phyloP scores from a whole-genome alignment of 139 green algal species.

The Axilococcus clingmanii region DNA sequence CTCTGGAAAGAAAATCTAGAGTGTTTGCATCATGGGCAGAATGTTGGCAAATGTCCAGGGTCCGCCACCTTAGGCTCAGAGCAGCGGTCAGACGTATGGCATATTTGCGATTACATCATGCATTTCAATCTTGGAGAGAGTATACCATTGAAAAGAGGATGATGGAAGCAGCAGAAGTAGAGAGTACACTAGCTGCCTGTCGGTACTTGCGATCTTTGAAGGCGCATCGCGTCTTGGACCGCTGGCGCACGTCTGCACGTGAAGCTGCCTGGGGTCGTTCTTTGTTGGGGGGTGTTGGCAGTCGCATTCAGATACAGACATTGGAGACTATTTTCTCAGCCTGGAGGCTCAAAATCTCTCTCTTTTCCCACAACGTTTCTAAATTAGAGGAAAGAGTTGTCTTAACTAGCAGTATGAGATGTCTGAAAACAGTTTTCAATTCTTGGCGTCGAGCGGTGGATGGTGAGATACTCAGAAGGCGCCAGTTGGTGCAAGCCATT shows the following conservation, averaged over 20 bases:
- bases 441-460: too few species aligned
- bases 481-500: too few species aligned
- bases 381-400: too few species aligned
- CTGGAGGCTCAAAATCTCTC: constrained; percentile 1
- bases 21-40: constrained; percentile 17
- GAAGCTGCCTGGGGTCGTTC: too few species aligned
- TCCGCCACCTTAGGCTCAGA: constrained; percentile 5
- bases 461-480: too few species aligned
- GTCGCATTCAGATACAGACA: background rate
- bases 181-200: background rate
- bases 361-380: too few species aligned
- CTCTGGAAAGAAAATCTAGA: constrained; percentile 1
- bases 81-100: constrained; percentile 15
- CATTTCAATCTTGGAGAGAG: constrained; percentile 7
- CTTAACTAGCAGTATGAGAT: too few species aligned
- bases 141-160: background rate
- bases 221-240: constrained; percentile 4
- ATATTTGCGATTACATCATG: constrained; percentile 12
- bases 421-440: too few species aligned
- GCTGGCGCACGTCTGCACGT: constrained; percentile 12
- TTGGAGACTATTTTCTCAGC: background rate
- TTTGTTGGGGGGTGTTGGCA: background rate
- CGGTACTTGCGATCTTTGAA: background rate
- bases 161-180: background rate
- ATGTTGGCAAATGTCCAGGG: background rate